Conservation (phyloP, 192 early-diverging fungal species). For the Gaertneriomyces sp. region DNA sequence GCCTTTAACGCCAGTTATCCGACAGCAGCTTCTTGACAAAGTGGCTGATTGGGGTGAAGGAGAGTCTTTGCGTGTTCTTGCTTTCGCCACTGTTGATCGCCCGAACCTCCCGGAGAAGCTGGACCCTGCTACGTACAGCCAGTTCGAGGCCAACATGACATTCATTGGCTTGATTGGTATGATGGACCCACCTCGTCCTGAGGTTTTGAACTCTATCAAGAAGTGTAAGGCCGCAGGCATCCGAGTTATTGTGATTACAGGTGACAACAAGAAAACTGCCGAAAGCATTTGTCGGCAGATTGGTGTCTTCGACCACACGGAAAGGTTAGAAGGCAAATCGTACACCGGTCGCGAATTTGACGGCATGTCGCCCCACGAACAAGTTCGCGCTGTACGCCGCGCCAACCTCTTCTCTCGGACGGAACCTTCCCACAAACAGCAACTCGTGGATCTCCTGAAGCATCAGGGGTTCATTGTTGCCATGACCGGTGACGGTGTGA, state of each 20-base stretch:
- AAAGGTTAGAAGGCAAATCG: slow-evolving; percentile 60
- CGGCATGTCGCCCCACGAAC: slow-evolving; percentile 69
- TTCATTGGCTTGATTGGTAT: slow-evolving; percentile 95
- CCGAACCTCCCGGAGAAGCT: slow-evolving; percentile 63
- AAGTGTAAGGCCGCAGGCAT: slow-evolving; percentile 93
- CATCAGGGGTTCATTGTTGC: slow-evolving; percentile 77
- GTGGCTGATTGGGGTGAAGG: slow-evolving; percentile 70
- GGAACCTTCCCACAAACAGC: slow-evolving; percentile 92
- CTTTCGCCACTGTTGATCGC: slow-evolving; percentile 79
- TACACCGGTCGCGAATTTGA: slow-evolving; percentile 97
- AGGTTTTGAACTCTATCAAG: slow-evolving; percentile 77
- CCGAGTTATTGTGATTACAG: slow-evolving; percentile 96
- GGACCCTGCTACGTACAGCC: slow-evolving; percentile 53
- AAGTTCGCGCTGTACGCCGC: slow-evolving; percentile 63
- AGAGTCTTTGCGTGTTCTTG: slow-evolving; percentile 84
- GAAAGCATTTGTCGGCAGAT: slow-evolving; percentile 93
- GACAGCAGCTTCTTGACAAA: slow-evolving; percentile 59
- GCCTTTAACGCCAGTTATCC: slow-evolving; percentile 63
- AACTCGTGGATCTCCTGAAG: slow-evolving; percentile 90
- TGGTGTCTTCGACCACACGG: slow-evolving; percentile 75
- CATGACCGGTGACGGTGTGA: slow-evolving; percentile 99
- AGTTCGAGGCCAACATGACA: slow-evolving; percentile 79
- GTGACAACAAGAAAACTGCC: slow-evolving; percentile 96
- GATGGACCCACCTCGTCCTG: slow-evolving; percentile 95
- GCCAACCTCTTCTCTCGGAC: slow-evolving; percentile 91